Conservation (phyloP, 2,329 filamentous ascomycete genomes). For the Penicillium sp. region DNA sequence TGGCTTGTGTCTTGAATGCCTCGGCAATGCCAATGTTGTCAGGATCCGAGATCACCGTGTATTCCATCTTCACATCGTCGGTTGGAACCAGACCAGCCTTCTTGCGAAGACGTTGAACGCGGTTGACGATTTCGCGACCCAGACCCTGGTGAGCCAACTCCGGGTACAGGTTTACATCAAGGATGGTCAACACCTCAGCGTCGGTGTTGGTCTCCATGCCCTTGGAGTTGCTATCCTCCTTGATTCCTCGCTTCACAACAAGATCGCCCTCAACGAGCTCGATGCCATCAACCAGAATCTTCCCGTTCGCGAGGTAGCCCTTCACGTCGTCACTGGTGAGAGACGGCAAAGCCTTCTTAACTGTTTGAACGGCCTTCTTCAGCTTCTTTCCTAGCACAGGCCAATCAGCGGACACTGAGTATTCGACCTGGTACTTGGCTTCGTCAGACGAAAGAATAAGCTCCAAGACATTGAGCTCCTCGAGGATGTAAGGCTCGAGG, state of each 20-base stretch:
- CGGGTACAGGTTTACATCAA: conserved; percentile 78
- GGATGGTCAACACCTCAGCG: conserved; percentile 81
- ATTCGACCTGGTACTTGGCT: conserved; percentile 85
- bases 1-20: conserved; percentile 65
- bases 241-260: conserved; percentile 73
- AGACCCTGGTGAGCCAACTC: conserved; percentile 85
- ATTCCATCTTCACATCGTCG: conserved; percentile 95
- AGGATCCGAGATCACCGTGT: conserved; percentile 73
- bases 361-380: conserved; percentile 87
- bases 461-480: conserved; percentile 88
- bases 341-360: conserved; percentile 82
- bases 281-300: conserved; percentile 81
- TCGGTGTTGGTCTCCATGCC: conserved; percentile 84
- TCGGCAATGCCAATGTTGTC: conserved; percentile 68
- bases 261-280: conserved; percentile 77
- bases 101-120: conserved; percentile 89
- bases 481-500: conserved; percentile 79
- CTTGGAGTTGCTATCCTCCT: conserved; percentile 65
- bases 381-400: conserved; percentile 93
- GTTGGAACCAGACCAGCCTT: conserved; percentile 86
- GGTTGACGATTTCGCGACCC: conserved; percentile 86
- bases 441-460: conserved; percentile 82
- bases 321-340: conserved; percentile 79
- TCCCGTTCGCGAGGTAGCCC: conserved; percentile 67
- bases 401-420: conserved; percentile 88